phyloP scores from a whole-genome alignment of 2,329 filamentous ascomycete species.

The Raffaelea albimanens region DNA sequence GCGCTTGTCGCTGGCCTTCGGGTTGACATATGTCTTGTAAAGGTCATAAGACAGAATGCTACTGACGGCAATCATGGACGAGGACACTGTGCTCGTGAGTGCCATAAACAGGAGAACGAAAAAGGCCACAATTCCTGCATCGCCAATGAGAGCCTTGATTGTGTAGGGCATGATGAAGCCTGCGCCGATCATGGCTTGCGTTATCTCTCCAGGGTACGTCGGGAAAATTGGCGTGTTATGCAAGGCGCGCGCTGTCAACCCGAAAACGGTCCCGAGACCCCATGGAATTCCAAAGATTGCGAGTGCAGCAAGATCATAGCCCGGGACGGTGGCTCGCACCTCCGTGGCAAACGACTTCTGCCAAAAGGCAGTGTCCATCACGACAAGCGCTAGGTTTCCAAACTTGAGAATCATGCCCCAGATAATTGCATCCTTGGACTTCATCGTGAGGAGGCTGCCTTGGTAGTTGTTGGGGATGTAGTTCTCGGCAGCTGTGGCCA shows the following conservation, averaged over 20 bases:
- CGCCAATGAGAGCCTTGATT: conserved; percentile 24
- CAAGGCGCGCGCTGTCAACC: conserved; percentile 22
- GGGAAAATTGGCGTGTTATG: conserved; percentile 17
- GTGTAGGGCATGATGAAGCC: conserved; percentile 22
- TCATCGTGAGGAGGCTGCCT: conserved; percentile 28
- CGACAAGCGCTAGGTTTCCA: conserved; percentile 37
- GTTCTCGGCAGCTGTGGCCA: conserved; percentile 20
- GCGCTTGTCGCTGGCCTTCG: conserved; percentile 10
- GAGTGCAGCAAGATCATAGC: conserved; percentile 20
- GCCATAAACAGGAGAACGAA: conserved; percentile 37
- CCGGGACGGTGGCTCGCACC: conserved; percentile 27
- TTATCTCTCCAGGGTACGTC: conserved; percentile 20
- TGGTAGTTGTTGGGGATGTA: conserved; percentile 23
- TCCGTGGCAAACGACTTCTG: conserved; percentile 36
- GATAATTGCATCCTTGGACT: conserved; percentile 24
- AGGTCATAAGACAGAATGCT: conserved; percentile 28
- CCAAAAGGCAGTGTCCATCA: conserved; percentile 45
- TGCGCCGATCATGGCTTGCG: conserved; percentile 17
- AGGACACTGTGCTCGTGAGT: conserved; percentile 30
- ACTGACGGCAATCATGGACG: conserved; percentile 31
- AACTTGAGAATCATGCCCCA: conserved; percentile 37
- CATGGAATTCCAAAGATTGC: conserved; percentile 28
- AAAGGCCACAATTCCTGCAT: conserved; percentile 22
- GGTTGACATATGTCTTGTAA: conserved; percentile 28
- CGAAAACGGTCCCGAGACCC: conserved; percentile 24